phyloP scores from a whole-genome alignment of 192 early-diverging fungal genomes.

The Chytriomyces confervae region DNA sequence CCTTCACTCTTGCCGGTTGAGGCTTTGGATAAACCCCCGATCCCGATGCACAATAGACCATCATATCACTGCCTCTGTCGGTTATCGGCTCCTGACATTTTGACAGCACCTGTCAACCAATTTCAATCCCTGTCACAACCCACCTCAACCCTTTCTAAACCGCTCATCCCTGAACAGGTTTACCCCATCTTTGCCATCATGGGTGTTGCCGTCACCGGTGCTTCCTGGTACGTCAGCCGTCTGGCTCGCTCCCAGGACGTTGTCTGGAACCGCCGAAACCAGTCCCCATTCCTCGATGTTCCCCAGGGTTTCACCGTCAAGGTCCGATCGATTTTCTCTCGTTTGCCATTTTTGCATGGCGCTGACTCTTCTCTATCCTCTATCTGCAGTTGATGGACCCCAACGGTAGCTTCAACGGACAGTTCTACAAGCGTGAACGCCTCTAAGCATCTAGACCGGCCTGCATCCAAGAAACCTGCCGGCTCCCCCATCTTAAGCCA shows the following conservation, averaged over 20 bases:
- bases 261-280: constrained; percentile 37
- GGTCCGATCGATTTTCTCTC: not conserved
- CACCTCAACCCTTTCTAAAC: not conserved
- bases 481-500: no score
- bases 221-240: constrained; percentile 32
- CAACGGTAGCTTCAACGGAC: no score
- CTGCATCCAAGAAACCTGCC: no score
- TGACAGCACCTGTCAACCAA: not conserved
- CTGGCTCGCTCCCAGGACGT: constrained; percentile 37
- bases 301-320: constrained; percentile 14
- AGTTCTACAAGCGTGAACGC: no score
- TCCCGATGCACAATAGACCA: no score
- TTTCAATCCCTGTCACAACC: not conserved
- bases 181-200: constrained; percentile 38
- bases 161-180: not conserved
- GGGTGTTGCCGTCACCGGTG: constrained; percentile 28
- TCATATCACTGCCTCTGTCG: no score
- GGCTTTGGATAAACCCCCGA: no score
- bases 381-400: no score
- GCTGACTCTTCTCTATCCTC: no score
- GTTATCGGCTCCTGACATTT: no score
- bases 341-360: not conserved
- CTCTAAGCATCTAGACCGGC: no score
- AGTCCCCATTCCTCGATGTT: constrained; percentile 20
- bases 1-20: no score